Evolutionary conservation across 352 stramenopile genomes (phyloP).

Genomic region (Phytopythium boreale): DNA sequence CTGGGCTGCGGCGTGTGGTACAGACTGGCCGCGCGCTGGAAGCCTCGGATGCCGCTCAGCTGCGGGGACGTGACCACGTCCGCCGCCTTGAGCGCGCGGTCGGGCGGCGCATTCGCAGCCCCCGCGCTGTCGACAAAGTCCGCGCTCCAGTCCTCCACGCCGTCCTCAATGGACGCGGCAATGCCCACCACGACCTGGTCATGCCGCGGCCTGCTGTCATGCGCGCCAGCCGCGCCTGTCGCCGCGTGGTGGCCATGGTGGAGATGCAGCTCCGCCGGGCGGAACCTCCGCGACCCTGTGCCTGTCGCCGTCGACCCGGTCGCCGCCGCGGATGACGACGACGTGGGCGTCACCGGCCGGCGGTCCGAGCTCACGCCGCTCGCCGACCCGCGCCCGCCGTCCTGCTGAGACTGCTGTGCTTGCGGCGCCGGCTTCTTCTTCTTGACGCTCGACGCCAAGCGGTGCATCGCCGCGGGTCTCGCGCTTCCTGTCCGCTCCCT

Average conservation of each 20-base stretch:
- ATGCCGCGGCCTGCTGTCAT: background rate
- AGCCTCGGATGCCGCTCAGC: constrained; percentile 19
- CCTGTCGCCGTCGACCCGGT: background rate
- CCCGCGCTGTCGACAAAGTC: constrained; percentile 39
- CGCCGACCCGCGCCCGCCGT: background rate
- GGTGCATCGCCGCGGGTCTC: constrained; percentile 4
- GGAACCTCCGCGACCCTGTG: background rate
- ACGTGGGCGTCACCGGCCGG: constrained; percentile 4
- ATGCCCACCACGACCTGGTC: constrained; percentile 78
- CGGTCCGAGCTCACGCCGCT: constrained; percentile 4
- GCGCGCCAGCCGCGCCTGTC: background rate
- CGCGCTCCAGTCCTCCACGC: constrained; percentile 75
- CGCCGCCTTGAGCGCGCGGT: background rate
- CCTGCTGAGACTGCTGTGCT: constrained; percentile 1
- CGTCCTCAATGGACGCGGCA: constrained; percentile 57
- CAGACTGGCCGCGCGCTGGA: constrained; percentile 21
- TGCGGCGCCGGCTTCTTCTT: constrained; percentile 9
- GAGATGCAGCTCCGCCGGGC: constrained; percentile 5
- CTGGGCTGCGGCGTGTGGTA: constrained; percentile 12
- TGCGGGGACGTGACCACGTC: constrained; percentile 7
- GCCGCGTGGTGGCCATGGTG: constrained; percentile 3
- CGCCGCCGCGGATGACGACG: constrained; percentile 1
- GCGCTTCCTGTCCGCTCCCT: background rate
- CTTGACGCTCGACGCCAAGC: constrained; percentile 10
- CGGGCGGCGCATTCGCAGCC: background rate